These are phyloP conservation scores for Candida pseudocylindracea DNA, from an alignment of 1,139 yeast genomes.

Conservation along the genomic window DNA sequence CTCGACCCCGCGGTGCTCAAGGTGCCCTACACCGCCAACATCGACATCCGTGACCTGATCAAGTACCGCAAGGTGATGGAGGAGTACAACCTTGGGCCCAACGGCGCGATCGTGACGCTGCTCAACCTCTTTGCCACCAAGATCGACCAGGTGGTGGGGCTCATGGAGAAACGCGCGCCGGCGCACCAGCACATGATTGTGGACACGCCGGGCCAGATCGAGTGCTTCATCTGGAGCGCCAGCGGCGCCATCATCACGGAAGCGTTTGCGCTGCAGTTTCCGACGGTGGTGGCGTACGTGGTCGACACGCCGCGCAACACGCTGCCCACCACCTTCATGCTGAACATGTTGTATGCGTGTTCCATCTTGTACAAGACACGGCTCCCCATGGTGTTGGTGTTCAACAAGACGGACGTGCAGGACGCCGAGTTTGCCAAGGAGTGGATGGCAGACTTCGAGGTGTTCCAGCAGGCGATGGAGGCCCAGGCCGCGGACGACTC, in stretches of 20 bases:
- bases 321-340: constrained; percentile 91
- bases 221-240: constrained; percentile 93
- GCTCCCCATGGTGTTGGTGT: constrained; percentile 90
- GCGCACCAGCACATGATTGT: constrained; percentile 51
- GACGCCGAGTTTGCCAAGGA: constrained; percentile 76
- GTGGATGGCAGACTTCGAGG: constrained; percentile 96
- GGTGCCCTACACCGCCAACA: constrained; percentile 83
- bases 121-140: constrained; percentile 82
- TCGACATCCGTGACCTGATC: constrained; percentile 90
- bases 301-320: constrained; percentile 92
- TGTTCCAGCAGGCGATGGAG: constrained; percentile 55
- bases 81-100: constrained; percentile 79
- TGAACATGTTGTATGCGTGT: constrained; percentile 96
- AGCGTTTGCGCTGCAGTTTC: constrained; percentile 88
- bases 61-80: constrained; percentile 95
- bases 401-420: constrained; percentile 82
- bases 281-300: constrained; percentile 86
- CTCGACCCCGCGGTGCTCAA: constrained; percentile 91
- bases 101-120: constrained; percentile 95
- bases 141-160: constrained; percentile 78
- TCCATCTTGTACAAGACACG: constrained; percentile 91
- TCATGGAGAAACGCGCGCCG: constrained; percentile 64
- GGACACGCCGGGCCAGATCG: constrained; percentile 98
- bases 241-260: constrained; percentile 94
- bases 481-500: constrained; percentile 24